Evolutionary conservation across 2,329 filamentous ascomycete genomes (phyloP), one percentile per base, ranked within the genome.

Genomic region (Alternaria solani): DNA sequence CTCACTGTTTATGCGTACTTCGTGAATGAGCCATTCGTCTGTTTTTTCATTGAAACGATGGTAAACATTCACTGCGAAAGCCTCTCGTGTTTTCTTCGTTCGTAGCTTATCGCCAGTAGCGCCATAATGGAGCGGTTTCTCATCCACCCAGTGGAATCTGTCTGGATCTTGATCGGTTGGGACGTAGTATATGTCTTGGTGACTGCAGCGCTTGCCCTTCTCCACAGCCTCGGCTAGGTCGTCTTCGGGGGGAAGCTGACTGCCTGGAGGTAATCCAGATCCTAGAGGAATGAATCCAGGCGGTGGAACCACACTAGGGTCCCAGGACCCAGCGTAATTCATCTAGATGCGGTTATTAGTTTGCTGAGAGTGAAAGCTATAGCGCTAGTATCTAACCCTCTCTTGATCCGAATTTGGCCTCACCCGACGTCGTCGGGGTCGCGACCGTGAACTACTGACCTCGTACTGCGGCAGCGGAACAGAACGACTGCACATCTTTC

Each of bases 1-100:
- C 2, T 87, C 84, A 28, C 84, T 88, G 74, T 91, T 88, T 9
- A 91, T 77, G 3, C 49, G 41, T 34, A 67, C 18, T 23, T 55
- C 30, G 30, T 48, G 23, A 5, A 56, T 56, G 1, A 18, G 14
- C 61, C 65, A 67, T 25, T 64, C 53, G 16, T 61, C 55, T 5
- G 25, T 30, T 4, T 18, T 25, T n/a, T 62, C 55, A 12, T 67
- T 32, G 30, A 47, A 54, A n/a, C 44, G 42, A 28, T 59, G 53
- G 34, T 53, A 63, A 6, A 55, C 32, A 12, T 63, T 53, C 34
- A 67, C 49, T 3, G 63, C 64, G 38, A 57, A 67, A 16, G 58
- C 58, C 38, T 67, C 65, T 8, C 63, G 65, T 14, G 61, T 54
- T 39, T 64, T 63, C 49, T 62, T 63, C 3, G 61, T 67, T 34